phyloP scores from a whole-genome alignment of 371 early-diverging fungal species.

The Cokeromyces recurvatus region DNA sequence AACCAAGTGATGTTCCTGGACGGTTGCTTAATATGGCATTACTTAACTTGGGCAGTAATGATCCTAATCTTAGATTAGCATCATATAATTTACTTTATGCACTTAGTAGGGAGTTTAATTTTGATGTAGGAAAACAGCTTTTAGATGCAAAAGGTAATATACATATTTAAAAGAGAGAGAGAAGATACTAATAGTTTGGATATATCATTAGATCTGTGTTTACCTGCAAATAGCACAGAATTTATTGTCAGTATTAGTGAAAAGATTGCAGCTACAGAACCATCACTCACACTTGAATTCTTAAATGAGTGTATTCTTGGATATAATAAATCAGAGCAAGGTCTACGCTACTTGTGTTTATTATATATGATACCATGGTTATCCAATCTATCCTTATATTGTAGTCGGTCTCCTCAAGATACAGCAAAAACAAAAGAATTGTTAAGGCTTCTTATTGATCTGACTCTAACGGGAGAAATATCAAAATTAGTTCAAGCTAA shows the following conservation, averaged over 20 bases:
- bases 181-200: background rate
- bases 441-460: slow-evolving; percentile 65
- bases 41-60: slow-evolving; percentile 75
- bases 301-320: slow-evolving; percentile 79
- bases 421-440: slow-evolving; percentile 64
- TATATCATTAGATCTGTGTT: slow-evolving; percentile 61
- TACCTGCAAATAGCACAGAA: slow-evolving; percentile 79
- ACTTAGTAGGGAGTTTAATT: slow-evolving; percentile 67
- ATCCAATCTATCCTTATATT: slow-evolving; percentile 63
- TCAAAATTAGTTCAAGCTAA: slow-evolving; percentile 74
- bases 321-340: slow-evolving; percentile 66
- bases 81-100: slow-evolving; percentile 85
- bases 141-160: slow-evolving; percentile 65
- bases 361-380: slow-evolving; percentile 90
- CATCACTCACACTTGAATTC: slow-evolving; percentile 80
- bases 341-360: slow-evolving; percentile 68
- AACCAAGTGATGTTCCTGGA: slow-evolving; percentile 86
- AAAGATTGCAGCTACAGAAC: slow-evolving; percentile 68
- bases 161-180: background rate
- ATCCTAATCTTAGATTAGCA: slow-evolving; percentile 69
- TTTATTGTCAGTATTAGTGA: slow-evolving; percentile 77
- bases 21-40: slow-evolving; percentile 86
- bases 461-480: slow-evolving; percentile 81
- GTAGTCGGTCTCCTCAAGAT: slow-evolving; percentile 32
- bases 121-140: slow-evolving; percentile 75